A percentile compares a stretch with the other conserved stretches of the same genome.
Conservation (phyloP, 257 asterid species). For the Lavandula angustifolia region DNA sequence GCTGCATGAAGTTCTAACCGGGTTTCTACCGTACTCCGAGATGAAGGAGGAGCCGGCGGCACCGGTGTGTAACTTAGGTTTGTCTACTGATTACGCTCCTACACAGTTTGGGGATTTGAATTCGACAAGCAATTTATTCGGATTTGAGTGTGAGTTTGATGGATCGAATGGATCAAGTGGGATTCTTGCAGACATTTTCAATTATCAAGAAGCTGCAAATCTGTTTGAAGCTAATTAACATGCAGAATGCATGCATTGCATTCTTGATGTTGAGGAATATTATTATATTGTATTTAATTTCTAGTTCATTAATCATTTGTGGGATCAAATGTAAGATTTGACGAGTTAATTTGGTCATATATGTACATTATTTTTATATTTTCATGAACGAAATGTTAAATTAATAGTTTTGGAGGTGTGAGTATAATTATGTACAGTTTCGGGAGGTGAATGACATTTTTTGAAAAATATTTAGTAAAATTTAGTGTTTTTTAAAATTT, state of each 20-base stretch:
- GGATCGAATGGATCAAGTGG: constrained; percentile 23
- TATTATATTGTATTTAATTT: constrained; percentile 8
- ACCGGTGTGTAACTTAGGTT: neutral
- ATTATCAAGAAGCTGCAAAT: constrained; percentile 37
- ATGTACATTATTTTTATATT: too few species aligned
- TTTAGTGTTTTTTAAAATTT: too few species aligned
- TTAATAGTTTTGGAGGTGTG: too few species aligned
- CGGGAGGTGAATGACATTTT: too few species aligned
- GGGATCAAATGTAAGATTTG: neutral
- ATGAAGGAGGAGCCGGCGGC: neutral
- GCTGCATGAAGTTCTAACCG: constrained; percentile 42
- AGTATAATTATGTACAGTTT: too few species aligned
- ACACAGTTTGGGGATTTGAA: constrained; percentile 17
- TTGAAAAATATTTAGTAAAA: too few species aligned
- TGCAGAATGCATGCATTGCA: constrained; percentile 33
- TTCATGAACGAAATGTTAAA: too few species aligned
- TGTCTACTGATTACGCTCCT: constrained; percentile 3
- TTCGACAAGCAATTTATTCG: constrained; percentile 20
- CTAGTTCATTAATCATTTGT: constrained; percentile 2
- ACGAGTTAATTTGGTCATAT: neutral
- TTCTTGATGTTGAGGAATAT: neutral
- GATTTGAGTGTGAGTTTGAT: constrained; percentile 16
- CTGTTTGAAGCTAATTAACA: constrained; percentile 28
- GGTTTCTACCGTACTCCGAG: constrained; percentile 39
- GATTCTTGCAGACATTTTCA: constrained; percentile 35